Percentiles rank a stretch among this genome's conserved stretches.
Evolutionary conservation across 495 filamentous ascomycete genomes (phyloP).

Genomic region (Penicillium robsamsonii): DNA sequence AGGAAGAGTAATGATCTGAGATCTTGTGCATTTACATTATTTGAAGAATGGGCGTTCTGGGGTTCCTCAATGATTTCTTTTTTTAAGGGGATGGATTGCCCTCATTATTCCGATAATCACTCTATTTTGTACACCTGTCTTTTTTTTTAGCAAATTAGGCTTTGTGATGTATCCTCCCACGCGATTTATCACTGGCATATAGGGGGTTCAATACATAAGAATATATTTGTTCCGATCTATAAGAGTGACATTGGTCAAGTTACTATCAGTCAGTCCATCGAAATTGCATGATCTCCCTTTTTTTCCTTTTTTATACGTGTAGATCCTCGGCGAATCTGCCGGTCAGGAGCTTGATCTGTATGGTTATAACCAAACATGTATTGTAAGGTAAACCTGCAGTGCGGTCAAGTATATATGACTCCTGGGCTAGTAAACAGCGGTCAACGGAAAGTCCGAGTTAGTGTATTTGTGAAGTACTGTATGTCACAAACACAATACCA

Average conservation of each 20-base stretch:
- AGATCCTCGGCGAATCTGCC: slow-evolving; percentile 10
- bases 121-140: slow-evolving; percentile 7
- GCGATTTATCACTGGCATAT: slow-evolving; percentile 23
- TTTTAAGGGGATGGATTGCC: slow-evolving; percentile 8
- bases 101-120: neutral
- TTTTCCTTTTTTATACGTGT: slow-evolving; percentile 4
- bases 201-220: slow-evolving; percentile 3
- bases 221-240: neutral
- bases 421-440: neutral
- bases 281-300: slow-evolving; percentile 10
- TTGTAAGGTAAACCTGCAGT: neutral
- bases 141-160: slow-evolving; percentile 20
- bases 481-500: slow-evolving; percentile 2
- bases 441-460: neutral
- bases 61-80: slow-evolving; percentile 11
- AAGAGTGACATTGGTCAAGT: neutral
- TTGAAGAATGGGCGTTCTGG: slow-evolving; percentile 22
- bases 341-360: slow-evolving; percentile 6
- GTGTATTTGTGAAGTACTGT: slow-evolving; percentile 8
- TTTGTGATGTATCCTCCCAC: slow-evolving; percentile 32
- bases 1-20: slow-evolving; percentile 70
- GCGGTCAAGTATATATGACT: neutral
- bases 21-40: slow-evolving; percentile 5
- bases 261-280: slow-evolving; percentile 5
- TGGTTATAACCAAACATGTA: slow-evolving; percentile 3